phyloP scores from a whole-genome alignment of 1,139 yeast species.

The Suhomyces bolitotheri region DNA sequence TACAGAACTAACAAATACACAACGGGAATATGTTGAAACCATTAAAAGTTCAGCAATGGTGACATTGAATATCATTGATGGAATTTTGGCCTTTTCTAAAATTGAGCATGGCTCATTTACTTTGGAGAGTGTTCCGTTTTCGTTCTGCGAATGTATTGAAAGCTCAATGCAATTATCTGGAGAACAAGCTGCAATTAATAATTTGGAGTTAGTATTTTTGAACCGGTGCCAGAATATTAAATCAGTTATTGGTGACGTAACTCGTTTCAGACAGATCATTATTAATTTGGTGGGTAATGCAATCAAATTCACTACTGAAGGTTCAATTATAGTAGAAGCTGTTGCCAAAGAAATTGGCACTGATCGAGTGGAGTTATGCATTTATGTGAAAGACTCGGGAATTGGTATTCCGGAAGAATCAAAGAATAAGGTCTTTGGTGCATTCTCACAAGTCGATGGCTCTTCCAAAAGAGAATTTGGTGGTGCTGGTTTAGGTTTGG shows the following conservation, averaged over 20 bases:
- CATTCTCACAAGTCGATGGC: slow-evolving; percentile 63
- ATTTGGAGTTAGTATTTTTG: slow-evolving; percentile 49
- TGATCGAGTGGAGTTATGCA: slow-evolving; percentile 42
- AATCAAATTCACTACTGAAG: slow-evolving; percentile 53
- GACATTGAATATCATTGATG: slow-evolving; percentile 56
- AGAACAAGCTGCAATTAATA: slow-evolving; percentile 50
- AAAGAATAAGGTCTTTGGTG: slow-evolving; percentile 52
- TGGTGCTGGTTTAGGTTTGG: slow-evolving; percentile 62
- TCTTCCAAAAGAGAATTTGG: slow-evolving; percentile 58
- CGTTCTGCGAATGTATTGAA: slow-evolving; percentile 52
- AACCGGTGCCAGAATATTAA: slow-evolving; percentile 46
- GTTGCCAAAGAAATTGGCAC: slow-evolving; percentile 29
- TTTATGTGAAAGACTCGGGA: slow-evolving; percentile 57
- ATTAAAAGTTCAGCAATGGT: slow-evolving; percentile 54
- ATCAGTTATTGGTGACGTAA: slow-evolving; percentile 50
- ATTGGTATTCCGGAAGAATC: slow-evolving; percentile 58
- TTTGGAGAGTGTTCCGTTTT: slow-evolving; percentile 50
- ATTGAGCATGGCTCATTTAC: slow-evolving; percentile 57
- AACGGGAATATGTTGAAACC: slow-evolving; percentile 56
- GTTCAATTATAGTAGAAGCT: slow-evolving; percentile 47
- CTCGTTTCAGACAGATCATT: slow-evolving; percentile 53
- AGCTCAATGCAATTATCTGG: slow-evolving; percentile 54
- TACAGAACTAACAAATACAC: slow-evolving; percentile 47
- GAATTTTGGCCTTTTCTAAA: slow-evolving; percentile 56
- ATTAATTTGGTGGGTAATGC: slow-evolving; percentile 60